Evolutionary conservation across 1,284 basidiomycete species (phyloP).

Genomic region (Papiliotrema terrestris): DNA sequence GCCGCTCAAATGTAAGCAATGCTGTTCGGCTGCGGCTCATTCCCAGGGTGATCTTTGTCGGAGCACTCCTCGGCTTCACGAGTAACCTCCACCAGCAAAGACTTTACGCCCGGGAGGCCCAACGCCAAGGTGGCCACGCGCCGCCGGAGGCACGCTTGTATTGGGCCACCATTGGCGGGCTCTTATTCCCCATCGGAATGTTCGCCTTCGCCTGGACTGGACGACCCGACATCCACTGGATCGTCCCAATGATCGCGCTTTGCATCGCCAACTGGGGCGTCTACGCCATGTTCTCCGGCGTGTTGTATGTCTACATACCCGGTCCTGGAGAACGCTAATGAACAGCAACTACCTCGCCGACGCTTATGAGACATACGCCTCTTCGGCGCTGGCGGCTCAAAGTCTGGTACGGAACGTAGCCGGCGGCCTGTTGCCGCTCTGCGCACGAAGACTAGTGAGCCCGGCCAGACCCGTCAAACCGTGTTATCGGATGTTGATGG

Average conservation of each 20-base stretch:
- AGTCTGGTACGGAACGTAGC: slow-evolving; percentile 42
- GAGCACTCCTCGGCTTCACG: slow-evolving; percentile 67
- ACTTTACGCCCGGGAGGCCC: slow-evolving; percentile 28
- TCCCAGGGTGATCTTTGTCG: slow-evolving; percentile 50
- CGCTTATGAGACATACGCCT: slow-evolving; percentile 44
- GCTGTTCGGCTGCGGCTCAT: not conserved
- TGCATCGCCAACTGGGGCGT: slow-evolving; percentile 30
- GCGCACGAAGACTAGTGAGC: slow-evolving; percentile 9
- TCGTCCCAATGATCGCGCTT: slow-evolving; percentile 34
- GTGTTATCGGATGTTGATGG: no score
- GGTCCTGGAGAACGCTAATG: no score
- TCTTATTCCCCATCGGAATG: slow-evolving; percentile 38
- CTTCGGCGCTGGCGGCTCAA: slow-evolving; percentile 47
- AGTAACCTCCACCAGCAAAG: slow-evolving; percentile 55
- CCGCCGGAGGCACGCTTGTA: slow-evolving; percentile 52
- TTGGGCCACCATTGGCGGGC: slow-evolving; percentile 40
- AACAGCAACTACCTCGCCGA: slow-evolving; percentile 40
- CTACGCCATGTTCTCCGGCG: slow-evolving; percentile 37
- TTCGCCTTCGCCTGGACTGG: slow-evolving; percentile 46
- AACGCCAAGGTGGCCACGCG: slow-evolving; percentile 40
- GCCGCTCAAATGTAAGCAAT: slow-evolving; percentile 26
- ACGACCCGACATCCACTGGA: slow-evolving; percentile 30
- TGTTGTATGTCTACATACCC: slow-evolving; percentile 31
- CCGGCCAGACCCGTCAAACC: no score
- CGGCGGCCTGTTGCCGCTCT: slow-evolving; percentile 38